Evolutionary conservation across 345 rosid species (phyloP).

Genomic region (Brassica incana): DNA sequence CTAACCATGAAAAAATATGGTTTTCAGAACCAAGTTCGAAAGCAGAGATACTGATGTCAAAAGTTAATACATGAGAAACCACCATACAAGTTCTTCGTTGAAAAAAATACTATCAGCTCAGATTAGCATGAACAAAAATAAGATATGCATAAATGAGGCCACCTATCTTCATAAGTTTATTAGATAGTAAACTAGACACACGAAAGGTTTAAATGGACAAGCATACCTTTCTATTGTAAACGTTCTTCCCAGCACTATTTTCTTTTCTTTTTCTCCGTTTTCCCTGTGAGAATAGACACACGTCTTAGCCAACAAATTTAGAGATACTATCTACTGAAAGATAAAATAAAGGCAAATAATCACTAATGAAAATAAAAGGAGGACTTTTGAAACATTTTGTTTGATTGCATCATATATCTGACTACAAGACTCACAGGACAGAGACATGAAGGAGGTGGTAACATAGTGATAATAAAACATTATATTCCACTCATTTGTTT

Average conservation of each 20-base stretch:
- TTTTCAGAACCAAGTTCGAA: constrained; percentile 28
- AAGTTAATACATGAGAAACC: not conserved
- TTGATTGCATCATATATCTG: no score
- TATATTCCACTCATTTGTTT: not conserved
- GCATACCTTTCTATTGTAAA: constrained; percentile 66
- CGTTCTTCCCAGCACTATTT: constrained; percentile 55
- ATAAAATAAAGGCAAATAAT: constrained; percentile 4
- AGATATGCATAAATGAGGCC: no score
- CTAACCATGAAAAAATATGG: constrained; percentile 45
- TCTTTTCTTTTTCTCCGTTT: constrained; percentile 86
- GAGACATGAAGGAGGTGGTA: constrained; percentile 17
- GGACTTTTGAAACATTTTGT: no score
- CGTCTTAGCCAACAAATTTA: constrained; percentile 22
- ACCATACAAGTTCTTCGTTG: no score
- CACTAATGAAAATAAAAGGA: constrained; percentile 22
- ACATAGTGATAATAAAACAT: constrained; percentile 17
- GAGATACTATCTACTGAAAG: constrained; percentile 3
- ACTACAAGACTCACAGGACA: constrained; percentile 21
- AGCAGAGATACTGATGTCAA: constrained; percentile 2
- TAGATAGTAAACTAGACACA: not conserved
- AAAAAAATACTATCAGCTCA: no score
- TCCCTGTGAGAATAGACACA: constrained; percentile 49
- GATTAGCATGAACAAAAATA: no score
- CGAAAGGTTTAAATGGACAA: constrained; percentile 12
- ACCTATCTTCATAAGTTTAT: constrained; percentile 6